A percentile compares a stretch with the other conserved stretches of the same genome.
These are phyloP conservation scores for Dicorynia guianensis DNA, from an alignment of 306 rosid genomes.

Conservation along the genomic window DNA sequence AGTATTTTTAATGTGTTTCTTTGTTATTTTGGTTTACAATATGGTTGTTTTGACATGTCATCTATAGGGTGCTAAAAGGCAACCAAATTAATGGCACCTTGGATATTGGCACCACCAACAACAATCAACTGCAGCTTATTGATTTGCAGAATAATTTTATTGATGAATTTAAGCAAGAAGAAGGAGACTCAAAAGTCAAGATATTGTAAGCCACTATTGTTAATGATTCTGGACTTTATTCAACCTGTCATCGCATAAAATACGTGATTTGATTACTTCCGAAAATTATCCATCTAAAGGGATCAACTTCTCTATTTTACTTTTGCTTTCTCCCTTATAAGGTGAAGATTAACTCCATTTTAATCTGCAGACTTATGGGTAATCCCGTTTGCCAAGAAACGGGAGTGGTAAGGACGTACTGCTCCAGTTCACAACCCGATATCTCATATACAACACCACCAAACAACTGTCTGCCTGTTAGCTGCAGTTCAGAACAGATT, in stretches of 20 bases:
- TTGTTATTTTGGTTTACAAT: background rate
- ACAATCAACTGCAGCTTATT: background rate
- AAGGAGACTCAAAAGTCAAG: background rate
- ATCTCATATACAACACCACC: conserved; percentile 37
- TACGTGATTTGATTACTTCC: conserved; percentile 15
- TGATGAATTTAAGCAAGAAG: too few relatives aligned
- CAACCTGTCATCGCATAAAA: background rate
- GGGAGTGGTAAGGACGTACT: conserved; percentile 41
- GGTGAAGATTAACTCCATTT: conserved; percentile 11
- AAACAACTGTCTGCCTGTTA: conserved; percentile 46
- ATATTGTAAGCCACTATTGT: background rate
- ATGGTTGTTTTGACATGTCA: background rate
- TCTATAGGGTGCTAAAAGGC: background rate
- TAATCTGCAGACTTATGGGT: conserved; percentile 55
- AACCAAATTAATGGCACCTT: background rate
- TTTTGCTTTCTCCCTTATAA: conserved; percentile 11
- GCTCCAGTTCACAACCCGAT: conserved; percentile 38
- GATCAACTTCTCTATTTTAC: conserved; percentile 16
- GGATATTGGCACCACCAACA: background rate
- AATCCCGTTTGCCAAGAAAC: conserved; percentile 59
- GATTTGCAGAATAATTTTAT: background rate
- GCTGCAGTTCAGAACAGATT: conserved; percentile 49
- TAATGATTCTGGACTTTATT: background rate
- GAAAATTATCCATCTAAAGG: background rate
- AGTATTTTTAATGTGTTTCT: background rate